A percentile compares a stretch with the other conserved stretches of the same genome.
Evolutionary conservation across 2,329 filamentous ascomycete genomes (phyloP).

Genomic region (Penicillium brevicompactum): DNA sequence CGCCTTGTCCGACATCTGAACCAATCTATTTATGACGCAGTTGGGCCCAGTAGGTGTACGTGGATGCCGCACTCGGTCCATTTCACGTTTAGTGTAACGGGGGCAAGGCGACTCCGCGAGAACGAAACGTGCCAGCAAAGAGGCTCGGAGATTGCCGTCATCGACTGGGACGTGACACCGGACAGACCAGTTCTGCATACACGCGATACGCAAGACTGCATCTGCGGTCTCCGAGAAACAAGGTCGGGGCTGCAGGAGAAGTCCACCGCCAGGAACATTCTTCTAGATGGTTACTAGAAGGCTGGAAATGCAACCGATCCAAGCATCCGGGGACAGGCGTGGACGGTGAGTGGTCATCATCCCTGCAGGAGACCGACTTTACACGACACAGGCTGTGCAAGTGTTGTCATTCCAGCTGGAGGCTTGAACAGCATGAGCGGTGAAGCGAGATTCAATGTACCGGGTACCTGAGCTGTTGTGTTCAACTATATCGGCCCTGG

Average conservation of each 20-base stretch:
- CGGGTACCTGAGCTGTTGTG: conserved; percentile 14
- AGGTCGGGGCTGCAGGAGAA: conserved; percentile 11
- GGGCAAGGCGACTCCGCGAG: background rate
- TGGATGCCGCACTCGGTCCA: conserved; percentile 22
- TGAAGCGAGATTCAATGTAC: conserved; percentile 13
- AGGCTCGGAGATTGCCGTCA: conserved; percentile 25
- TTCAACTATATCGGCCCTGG: background rate
- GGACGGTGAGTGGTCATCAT: conserved; percentile 17
- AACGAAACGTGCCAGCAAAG: conserved; percentile 2
- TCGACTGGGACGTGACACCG: conserved; percentile 13
- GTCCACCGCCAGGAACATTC: conserved; percentile 29
- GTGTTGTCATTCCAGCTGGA: conserved; percentile 19
- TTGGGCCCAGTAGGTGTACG: conserved; percentile 14
- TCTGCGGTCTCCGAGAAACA: conserved; percentile 2
- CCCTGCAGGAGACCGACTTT: conserved; percentile 13
- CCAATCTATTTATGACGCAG: background rate
- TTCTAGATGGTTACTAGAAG: conserved; percentile 36
- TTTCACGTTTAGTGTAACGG: conserved; percentile 23
- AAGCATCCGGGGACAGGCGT: conserved; percentile 22
- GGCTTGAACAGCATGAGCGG: conserved; percentile 20
- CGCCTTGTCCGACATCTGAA: conserved; percentile 21
- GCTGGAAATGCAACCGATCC: conserved; percentile 23
- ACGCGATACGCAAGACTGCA: background rate
- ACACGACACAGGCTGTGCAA: conserved; percentile 18
- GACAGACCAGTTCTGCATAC: no score